phyloP scores from a whole-genome alignment of 2,329 filamentous ascomycete species.

The Hymenoscyphus fructigenus region DNA sequence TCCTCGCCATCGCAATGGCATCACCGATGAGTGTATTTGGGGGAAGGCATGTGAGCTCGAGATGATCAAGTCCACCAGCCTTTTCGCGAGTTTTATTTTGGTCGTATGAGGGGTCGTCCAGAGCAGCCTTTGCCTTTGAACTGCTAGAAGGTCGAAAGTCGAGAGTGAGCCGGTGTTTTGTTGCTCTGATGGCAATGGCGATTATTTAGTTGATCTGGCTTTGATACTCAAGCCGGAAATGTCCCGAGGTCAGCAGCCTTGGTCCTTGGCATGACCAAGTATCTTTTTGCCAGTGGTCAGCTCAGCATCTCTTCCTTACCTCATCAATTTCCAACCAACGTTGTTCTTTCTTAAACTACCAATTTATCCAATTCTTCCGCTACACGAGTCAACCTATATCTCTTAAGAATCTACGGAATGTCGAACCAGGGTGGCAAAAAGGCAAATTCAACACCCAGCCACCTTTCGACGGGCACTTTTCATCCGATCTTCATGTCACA shows the following conservation, averaged over 20 bases:
- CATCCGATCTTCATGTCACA: neutral
- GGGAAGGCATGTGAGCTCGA: constrained; percentile 37
- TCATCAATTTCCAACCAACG: no score
- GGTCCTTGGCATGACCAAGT: no score
- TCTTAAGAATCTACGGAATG: neutral
- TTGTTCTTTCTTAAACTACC: no score
- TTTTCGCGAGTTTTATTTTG: neutral
- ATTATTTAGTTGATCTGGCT: neutral
- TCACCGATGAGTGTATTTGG: constrained; percentile 34
- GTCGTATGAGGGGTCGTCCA: neutral
- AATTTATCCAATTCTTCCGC: no score
- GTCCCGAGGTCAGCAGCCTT: no score
- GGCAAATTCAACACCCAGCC: neutral
- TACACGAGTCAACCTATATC: neutral
- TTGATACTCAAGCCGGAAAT: no score
- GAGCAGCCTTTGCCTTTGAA: neutral
- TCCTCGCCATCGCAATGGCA: constrained; percentile 37
- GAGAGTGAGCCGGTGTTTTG: neutral
- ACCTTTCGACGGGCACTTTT: neutral
- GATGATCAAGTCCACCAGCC: constrained; percentile 1
- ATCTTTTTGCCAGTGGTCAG: no score
- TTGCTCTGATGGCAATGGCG: neutral
- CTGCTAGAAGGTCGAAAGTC: neutral
- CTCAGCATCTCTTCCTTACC: no score
- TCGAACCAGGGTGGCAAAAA: neutral